A percentile compares a stretch with the other conserved stretches of the same genome.
Evolutionary conservation across 2,329 filamentous ascomycete genomes (phyloP).

Genomic region (Colletotrichum sp.): DNA sequence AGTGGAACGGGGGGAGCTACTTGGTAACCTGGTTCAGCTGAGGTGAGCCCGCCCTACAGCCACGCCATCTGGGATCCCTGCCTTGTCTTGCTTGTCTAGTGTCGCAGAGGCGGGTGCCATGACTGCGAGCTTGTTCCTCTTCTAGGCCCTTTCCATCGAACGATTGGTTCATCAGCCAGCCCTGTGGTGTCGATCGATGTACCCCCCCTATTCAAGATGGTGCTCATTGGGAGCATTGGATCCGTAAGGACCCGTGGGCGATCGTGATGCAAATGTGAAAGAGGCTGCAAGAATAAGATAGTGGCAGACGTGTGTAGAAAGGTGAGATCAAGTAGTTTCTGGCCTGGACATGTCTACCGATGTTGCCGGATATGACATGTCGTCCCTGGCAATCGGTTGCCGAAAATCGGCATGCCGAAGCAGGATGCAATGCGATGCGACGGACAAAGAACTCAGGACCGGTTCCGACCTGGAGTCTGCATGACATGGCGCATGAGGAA

Average conservation of each 20-base stretch:
- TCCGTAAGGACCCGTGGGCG: not conserved
- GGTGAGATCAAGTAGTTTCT: not conserved
- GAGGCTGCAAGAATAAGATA: not conserved
- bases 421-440: not conserved
- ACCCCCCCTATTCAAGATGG: not conserved
- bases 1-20: slow-evolving; percentile 26
- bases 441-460: not conserved
- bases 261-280: not conserved
- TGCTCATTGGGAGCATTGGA: not conserved
- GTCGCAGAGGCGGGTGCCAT: slow-evolving; percentile 8
- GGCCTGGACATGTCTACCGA: not conserved
- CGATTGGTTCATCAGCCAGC: slow-evolving; percentile 31
- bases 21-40: slow-evolving; percentile 36
- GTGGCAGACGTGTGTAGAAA: not conserved
- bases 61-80: slow-evolving; percentile 28
- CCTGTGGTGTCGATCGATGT: slow-evolving; percentile 22
- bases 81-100: slow-evolving; percentile 13
- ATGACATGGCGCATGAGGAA: slow-evolving; percentile 12
- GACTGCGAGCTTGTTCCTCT: slow-evolving; percentile 31
- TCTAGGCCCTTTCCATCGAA: slow-evolving; percentile 24
- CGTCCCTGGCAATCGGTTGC: not conserved
- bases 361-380: not conserved
- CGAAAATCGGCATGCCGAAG: slow-evolving; percentile 6
- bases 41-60: slow-evolving; percentile 38
- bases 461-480: not conserved